Percentiles rank a stretch among this genome's conserved stretches.
Evolutionary conservation across 208 protist genomes (phyloP).

Genomic region (Phytomonas sp.): DNA sequence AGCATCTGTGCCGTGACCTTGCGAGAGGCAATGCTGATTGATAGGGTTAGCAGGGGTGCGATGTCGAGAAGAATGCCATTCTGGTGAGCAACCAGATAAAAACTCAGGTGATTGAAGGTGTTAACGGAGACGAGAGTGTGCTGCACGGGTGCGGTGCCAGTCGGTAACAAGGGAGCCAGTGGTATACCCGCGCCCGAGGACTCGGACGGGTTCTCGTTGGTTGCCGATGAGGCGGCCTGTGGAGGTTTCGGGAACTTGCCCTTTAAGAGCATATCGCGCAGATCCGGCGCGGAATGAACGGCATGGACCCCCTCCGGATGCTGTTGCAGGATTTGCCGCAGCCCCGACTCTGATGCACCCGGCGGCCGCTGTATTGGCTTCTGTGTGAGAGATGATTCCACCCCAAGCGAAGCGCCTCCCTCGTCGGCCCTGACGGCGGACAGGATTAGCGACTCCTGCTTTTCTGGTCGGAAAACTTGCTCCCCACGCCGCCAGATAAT

Average conservation of each 20-base stretch:
- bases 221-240: not conserved
- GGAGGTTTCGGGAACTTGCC: slow-evolving; percentile 19
- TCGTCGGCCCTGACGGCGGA: slow-evolving; percentile 5
- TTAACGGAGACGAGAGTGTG: slow-evolving; percentile 64
- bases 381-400: slow-evolving; percentile 10
- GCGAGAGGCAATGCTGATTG: slow-evolving; percentile 44
- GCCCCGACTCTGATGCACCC: not conserved
- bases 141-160: slow-evolving; percentile 38
- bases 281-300: slow-evolving; percentile 38
- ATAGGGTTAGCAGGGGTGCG: slow-evolving; percentile 58
- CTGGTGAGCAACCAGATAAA: slow-evolving; percentile 66
- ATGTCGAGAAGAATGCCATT: slow-evolving; percentile 41
- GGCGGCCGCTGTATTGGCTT: slow-evolving; percentile 14
- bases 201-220: slow-evolving; percentile 1
- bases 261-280: slow-evolving; percentile 37
- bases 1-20: slow-evolving; percentile 69
- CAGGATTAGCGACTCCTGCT: slow-evolving; percentile 7
- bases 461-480: slow-evolving; percentile 15
- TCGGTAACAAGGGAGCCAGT: slow-evolving; percentile 17
- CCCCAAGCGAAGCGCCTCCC: slow-evolving; percentile 6
- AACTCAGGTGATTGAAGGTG: slow-evolving; percentile 74
- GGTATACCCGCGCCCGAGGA: slow-evolving; percentile 24
- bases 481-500: slow-evolving; percentile 39
- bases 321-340: slow-evolving; percentile 35
- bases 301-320: slow-evolving; percentile 66